Evolutionary conservation across 225 moss, liverwort and hornwort species (phyloP), one percentile per base, ranked within the genome.

Genomic region (Marchantia paleacea): DNA sequence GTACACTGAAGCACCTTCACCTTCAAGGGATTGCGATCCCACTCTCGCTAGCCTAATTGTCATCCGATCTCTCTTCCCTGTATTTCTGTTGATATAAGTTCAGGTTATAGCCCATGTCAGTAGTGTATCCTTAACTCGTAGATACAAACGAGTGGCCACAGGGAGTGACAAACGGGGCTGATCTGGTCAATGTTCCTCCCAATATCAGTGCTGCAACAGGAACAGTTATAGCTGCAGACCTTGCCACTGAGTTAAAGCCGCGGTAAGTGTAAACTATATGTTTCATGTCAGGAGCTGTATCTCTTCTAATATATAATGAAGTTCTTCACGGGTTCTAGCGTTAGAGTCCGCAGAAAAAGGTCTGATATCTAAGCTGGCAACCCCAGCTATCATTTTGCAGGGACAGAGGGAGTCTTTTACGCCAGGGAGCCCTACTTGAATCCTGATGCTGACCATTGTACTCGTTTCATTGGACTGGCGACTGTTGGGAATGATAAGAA

Each of bases 141-240:
- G 75, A 80, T 78, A 97, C 94, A 86, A 99, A 99, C 82, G 99
- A 95, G 83, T 99, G 99, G 99, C 99, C 99, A 55, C 79, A 81
- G 69, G 99, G 92, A 76, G 89, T 99, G 73, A 85, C 78, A 26
- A 53, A 69, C 63, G 90, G 84, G 75, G 90, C 78, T 25, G 77
- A 85, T 76, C 76, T 83, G 64, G 52, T 88, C 75, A 84, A 81
- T 74, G 86, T 82, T 73, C 89, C 86, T 48, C 81, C 82, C 28
- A 87, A 83, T 52, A 80, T 92, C 28, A 85, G 86, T 54, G 69
- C 70, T 67, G 75, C 78, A 51, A 85, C 86, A 20, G 94, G 95
- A 75, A 91, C 88, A 80, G 80, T 84, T 60, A 87, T 91, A 64
- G 81, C 87, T 70, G 95, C 94, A 78, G 99, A 99, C 80, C 89